Conservation (phyloP, 2,329 filamentous ascomycete genomes). For the Botryotinia convoluta region DNA sequence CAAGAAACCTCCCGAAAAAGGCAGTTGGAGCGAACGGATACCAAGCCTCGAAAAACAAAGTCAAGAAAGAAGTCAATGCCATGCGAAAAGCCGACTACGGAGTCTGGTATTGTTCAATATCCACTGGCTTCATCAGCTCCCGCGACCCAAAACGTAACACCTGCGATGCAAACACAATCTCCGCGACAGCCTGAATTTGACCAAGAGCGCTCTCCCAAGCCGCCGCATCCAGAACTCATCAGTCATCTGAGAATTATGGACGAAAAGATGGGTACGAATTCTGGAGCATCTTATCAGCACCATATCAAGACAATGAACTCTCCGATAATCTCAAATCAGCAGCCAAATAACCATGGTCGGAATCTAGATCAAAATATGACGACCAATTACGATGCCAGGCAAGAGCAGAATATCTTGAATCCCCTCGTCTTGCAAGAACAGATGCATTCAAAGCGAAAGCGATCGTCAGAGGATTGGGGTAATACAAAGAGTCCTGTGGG, state of each 20-base stretch:
- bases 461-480: not conserved
- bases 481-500: not conserved
- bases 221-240: conserved; percentile 4
- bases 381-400: not conserved
- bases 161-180: not conserved
- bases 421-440: not conserved
- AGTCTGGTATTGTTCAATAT: not conserved
- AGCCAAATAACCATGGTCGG: not conserved
- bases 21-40: not conserved
- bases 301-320: not conserved
- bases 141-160: not conserved
- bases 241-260: conserved; percentile 2
- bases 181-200: not conserved
- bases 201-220: not conserved
- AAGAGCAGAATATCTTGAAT: not conserved
- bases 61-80: conserved; percentile 1
- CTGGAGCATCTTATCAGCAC: not conserved
- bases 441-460: not conserved
- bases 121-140: not conserved
- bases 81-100: not conserved
- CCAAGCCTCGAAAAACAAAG: not conserved
- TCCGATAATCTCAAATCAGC: not conserved
- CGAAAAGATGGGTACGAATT: not conserved
- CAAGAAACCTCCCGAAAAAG: not conserved
- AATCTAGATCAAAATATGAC: not conserved